Base-by-base conservation (phyloP, 2,329 filamentous ascomycete genomes). In the Thielaviopsis punctulata region DNA sequence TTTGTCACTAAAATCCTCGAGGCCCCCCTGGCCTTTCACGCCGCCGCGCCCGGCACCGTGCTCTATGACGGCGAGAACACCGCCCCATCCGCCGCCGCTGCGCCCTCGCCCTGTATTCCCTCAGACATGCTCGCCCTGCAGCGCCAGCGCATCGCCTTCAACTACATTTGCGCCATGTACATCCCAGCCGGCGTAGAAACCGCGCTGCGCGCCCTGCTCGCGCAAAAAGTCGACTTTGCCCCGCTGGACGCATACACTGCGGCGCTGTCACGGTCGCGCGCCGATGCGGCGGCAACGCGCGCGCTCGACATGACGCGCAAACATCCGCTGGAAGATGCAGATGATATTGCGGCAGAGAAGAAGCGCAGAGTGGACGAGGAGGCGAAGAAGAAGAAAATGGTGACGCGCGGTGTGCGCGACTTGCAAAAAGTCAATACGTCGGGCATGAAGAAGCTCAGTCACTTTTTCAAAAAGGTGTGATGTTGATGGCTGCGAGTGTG, bases 401-500 rank as follows among this genome's bases (percentile, higher is more conserved):
- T 86, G 67, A 92, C 84, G 56, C 73, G 80, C 24, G 89, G 79
- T 0, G 79, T 95, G 1, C 82, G 80, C 62, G 76, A 89, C 47
- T 64, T 98, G 61, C 84, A 84, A 64, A 98, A 96, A 69, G 90
- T 89, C 47, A 85, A 96, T 66, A 89, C 84, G 0, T 78, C 69
- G 21, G 92, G 92, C 1, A 98, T 98, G 92, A 92, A 85, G 75
- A 98, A 96, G 71, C 77, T 98, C 76, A 95, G 86, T 63, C 77
- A 82, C 56, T 98, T 98, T 68, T 98, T 98, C 65, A 79, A 79
- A 55, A 93, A 90, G 68, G 77, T 76, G 57, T 62, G 56, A 59
- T 21, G 13, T 36, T 15, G 13, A 36, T 36, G n/a, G 30, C 30
- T 36, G 30, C 30, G n/a, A 15, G n/a, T 36, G 13, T 36, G 10